A percentile compares a stretch with the other conserved stretches of the same genome.
Evolutionary conservation across 441 rosid genomes (phyloP).

Genomic region (Rhodomyrtus psidioides): DNA sequence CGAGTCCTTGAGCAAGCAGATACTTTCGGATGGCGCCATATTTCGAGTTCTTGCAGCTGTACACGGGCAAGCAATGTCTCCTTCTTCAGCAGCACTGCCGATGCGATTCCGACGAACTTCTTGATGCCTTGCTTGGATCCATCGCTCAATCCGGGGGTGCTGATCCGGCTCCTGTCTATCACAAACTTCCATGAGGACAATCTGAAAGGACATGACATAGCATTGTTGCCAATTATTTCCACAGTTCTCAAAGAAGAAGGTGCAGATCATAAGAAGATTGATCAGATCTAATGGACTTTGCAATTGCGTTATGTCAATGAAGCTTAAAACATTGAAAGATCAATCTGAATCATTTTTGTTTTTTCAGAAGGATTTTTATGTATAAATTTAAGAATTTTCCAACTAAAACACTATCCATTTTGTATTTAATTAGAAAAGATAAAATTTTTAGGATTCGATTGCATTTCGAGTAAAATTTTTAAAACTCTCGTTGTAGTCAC

Average conservation of each 20-base stretch:
- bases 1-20: background rate
- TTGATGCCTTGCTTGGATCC: background rate
- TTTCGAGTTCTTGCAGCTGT: background rate
- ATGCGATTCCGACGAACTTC: background rate
- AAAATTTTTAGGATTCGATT: background rate
- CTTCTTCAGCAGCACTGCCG: background rate
- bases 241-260: background rate
- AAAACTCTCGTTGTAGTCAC: accelerated
- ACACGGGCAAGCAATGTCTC: background rate
- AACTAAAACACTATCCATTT: background rate
- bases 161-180: background rate
- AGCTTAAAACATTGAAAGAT: background rate
- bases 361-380: background rate
- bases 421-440: background rate
- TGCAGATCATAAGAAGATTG: background rate
- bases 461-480: background rate
- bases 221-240: background rate
- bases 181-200: background rate
- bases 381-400: background rate
- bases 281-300: background rate
- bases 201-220: background rate
- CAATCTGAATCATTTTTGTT: background rate
- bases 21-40: background rate
- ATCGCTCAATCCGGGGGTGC: background rate
- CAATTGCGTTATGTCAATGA: background rate